These are phyloP conservation scores for Fraxinus xanthoxyloides DNA, from an alignment of 305 asterid species.

Conservation along the genomic window DNA sequence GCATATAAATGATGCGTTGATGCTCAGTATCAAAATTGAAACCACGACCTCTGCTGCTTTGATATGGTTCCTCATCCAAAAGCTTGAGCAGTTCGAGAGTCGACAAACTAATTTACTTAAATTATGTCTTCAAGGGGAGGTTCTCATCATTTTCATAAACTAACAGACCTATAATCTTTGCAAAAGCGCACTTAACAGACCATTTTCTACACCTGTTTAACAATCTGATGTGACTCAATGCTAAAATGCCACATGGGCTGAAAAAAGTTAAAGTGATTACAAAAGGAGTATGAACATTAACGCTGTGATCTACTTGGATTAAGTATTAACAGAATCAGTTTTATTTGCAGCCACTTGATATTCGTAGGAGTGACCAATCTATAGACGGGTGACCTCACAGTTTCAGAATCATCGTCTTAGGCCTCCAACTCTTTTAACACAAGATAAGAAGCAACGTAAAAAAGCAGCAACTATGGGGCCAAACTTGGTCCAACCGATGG, in stretches of 20 bases:
- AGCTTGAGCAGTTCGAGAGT: neutral
- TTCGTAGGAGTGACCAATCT: slow-evolving; percentile 6
- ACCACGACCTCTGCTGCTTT: neutral
- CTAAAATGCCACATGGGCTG: neutral
- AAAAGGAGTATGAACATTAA: neutral
- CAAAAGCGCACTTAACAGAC: no score
- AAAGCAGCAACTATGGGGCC: slow-evolving; percentile 37
- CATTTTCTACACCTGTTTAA: neutral
- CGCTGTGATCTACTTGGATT: neutral
- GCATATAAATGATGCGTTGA: neutral
- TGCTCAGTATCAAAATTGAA: neutral
- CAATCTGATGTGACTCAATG: neutral
- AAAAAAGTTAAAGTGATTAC: neutral
- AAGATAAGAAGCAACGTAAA: slow-evolving; percentile 1
- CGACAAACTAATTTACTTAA: neutral
- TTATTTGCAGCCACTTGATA: slow-evolving; percentile 2
- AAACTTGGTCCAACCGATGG: slow-evolving; percentile 40
- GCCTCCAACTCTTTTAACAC: slow-evolving; percentile 8
- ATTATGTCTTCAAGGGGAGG: neutral
- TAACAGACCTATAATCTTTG: neutral
- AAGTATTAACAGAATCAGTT: neutral
- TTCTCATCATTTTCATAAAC: neutral
- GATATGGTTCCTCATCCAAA: neutral
- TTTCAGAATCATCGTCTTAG: slow-evolving; percentile 10
- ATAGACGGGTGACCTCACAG: neutral